Base-by-base conservation (phyloP, 2,329 filamentous ascomycete genomes). In the Apiospora rasikravindrae region DNA sequence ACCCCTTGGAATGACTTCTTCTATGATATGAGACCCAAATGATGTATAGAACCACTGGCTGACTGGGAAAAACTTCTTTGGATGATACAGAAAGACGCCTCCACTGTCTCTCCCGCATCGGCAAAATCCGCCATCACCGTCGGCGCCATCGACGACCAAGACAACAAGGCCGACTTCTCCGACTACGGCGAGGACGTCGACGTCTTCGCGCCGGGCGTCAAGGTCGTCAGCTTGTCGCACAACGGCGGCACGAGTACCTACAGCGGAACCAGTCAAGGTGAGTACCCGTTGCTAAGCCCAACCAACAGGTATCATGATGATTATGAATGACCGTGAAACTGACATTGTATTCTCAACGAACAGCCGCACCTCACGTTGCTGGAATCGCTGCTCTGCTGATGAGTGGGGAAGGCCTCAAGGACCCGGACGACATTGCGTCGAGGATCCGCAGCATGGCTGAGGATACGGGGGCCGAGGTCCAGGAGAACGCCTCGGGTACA, bases 171-270 rank as follows among this genome's bases (percentile, higher is more conserved):
- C 26, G 19, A 47, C 44, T 77, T 75, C 67, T 73, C 71, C 67
- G 77, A 77, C 73, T 76, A 73, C 57, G 75, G 75, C 42, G 19
- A 53, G 7, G 42, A 13, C 8, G 64, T 78, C 51, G 75, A 76
- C 67, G 68, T 76, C 37, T 72, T 73, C 37, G 76, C 74, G 26
- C 76, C 76, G 11, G 75, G 72, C 70, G 70, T 70, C 29, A 40
- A 70, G 37, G 53, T 77, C 67, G 26, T 57, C n/a, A 44, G 47
- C 22, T 8, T 24, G 14, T 66, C 57, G 47, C 29, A 51, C 37
- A 37, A 51, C 14, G 22, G 29, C 47, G 57, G 49, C 29, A 69
- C 29, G 33, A 37, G 37, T 22, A 61, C 40, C 44, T 67, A 37
- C 19, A 51, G 16, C 24, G 53, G 67, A 6, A 71, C 66, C n/a